These are phyloP conservation scores for Nannochloris sp. DNA, from an alignment of 139 green algal species.

Conservation along the genomic window DNA sequence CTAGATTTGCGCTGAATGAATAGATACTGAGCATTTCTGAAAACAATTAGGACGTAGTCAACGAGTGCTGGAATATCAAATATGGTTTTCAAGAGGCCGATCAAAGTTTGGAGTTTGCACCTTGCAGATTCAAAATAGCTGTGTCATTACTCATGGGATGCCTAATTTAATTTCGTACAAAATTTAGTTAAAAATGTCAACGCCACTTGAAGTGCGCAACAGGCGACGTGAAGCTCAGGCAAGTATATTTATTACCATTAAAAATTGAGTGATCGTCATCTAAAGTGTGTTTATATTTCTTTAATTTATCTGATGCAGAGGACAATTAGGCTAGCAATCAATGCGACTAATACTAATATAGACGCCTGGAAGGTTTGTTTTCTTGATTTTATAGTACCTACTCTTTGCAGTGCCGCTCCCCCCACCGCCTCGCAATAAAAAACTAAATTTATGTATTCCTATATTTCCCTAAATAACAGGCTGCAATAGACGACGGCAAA, in stretches of 20 bases:
- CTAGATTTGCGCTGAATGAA: no score
- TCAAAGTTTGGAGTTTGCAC: neutral
- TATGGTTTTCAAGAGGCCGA: neutral
- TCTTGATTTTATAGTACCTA: neutral
- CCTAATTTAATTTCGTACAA: neutral
- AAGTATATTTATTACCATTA: neutral
- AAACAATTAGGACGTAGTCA: no score
- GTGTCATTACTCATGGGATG: neutral
- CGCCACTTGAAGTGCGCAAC: slow-evolving; percentile 26
- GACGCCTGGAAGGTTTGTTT: slow-evolving; percentile 28
- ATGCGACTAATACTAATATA: slow-evolving; percentile 7
- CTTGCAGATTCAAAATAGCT: neutral
- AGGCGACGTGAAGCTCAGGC: slow-evolving; percentile 22
- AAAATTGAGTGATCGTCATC: neutral
- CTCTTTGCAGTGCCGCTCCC: no score
- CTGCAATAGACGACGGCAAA: neutral
- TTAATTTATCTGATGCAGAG: slow-evolving; percentile 13
- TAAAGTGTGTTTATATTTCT: neutral
- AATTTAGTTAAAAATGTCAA: slow-evolving; percentile 8
- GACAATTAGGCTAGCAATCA: slow-evolving; percentile 18
- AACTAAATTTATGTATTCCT: no score
- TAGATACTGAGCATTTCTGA: no score
- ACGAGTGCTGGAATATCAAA: no score
- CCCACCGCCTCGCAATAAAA: no score
- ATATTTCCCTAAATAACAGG: no score